Conservation (phyloP, 768 basidiomycete species). For the Suillus subalutaceus region DNA sequence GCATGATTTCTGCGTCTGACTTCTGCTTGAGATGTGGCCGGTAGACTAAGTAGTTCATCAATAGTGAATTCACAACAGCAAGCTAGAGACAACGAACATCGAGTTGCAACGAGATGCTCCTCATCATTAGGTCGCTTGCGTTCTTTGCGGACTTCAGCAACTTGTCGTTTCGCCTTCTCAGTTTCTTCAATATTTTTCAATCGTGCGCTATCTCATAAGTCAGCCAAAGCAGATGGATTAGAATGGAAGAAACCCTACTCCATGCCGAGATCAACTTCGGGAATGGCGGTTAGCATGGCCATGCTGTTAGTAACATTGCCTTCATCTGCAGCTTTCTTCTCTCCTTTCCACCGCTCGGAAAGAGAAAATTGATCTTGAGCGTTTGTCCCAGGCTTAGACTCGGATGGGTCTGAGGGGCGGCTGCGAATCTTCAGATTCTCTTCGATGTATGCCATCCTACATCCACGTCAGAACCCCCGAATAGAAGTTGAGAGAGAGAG, state of each 20-base stretch:
- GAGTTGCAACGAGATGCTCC: slow-evolving; percentile 81
- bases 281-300: slow-evolving; percentile 97
- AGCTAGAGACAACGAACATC: slow-evolving; percentile 61
- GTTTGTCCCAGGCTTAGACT: slow-evolving; percentile 52
- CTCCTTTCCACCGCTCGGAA: slow-evolving; percentile 65
- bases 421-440: slow-evolving; percentile 83
- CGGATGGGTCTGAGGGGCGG: slow-evolving; percentile 51
- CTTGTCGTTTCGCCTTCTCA: slow-evolving; percentile 90
- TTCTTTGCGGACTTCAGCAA: slow-evolving; percentile 73
- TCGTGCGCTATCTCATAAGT: slow-evolving; percentile 58
- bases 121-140: slow-evolving; percentile 65
- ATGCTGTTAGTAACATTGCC: slow-evolving; percentile 93
- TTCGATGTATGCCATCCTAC: slow-evolving; percentile 98
- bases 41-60: slow-evolving; percentile 59
- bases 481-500: neutral
- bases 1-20: slow-evolving; percentile 85
- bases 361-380: slow-evolving; percentile 81
- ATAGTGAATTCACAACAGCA: neutral
- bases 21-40: slow-evolving; percentile 81
- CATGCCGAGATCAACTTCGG: slow-evolving; percentile 98
- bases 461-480: neutral
- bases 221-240: neutral
- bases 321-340: slow-evolving; percentile 67
- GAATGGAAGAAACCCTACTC: slow-evolving; percentile 67
- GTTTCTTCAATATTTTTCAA: slow-evolving; percentile 97